phyloP scores from a whole-genome alignment of 441 rosid species.

The Sinapis alba region DNA sequence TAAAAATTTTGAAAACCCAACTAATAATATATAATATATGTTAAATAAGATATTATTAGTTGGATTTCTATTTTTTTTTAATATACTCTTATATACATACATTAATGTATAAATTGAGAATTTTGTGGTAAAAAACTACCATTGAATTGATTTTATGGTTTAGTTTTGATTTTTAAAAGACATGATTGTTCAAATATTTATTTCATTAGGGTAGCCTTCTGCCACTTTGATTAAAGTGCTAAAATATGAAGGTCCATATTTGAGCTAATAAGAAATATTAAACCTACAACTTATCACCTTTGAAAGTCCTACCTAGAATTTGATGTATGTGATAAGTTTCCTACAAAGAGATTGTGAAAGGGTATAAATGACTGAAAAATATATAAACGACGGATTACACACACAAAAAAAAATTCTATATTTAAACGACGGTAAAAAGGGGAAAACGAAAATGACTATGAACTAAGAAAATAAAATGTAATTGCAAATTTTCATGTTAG shows the following conservation, averaged over 20 bases:
- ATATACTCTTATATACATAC: too few relatives aligned
- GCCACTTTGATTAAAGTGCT: not conserved
- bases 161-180: not conserved
- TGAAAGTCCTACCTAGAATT: not conserved
- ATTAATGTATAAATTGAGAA: too few relatives aligned
- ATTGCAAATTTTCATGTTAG: not conserved
- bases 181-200: not conserved
- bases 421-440: not conserved
- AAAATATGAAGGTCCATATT: not conserved
- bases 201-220: not conserved
- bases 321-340: not conserved
- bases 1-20: too few relatives aligned
- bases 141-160: too few relatives aligned
- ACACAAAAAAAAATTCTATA: too few relatives aligned
- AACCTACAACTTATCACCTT: not conserved
- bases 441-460: constrained; percentile 1
- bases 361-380: not conserved
- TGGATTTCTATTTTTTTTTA: too few relatives aligned
- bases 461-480: not conserved
- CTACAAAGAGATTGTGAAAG: not conserved
- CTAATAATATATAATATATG: too few relatives aligned
- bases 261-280: not conserved
- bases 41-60: too few relatives aligned
- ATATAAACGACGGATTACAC: not conserved
- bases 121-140: too few relatives aligned